Evolutionary conservation across 2,329 filamentous ascomycete species (phyloP).

Genomic region (Fusarium redolens): DNA sequence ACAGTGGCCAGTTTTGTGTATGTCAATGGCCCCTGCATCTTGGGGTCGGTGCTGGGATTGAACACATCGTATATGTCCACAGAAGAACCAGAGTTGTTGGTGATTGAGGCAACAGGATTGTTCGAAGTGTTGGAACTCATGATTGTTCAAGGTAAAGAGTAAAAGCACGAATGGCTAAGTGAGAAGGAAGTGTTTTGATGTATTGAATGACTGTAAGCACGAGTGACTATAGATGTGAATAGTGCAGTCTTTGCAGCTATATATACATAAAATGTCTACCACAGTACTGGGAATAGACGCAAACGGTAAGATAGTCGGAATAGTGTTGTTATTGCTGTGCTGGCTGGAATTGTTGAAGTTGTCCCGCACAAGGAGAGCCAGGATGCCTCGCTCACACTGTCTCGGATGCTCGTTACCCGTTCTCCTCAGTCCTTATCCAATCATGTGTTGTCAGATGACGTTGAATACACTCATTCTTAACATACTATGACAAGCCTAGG

Average conservation of each 20-base stretch:
- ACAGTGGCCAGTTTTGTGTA: neutral
- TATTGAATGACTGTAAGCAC: neutral
- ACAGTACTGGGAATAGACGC: accelerated
- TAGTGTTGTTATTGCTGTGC: neutral
- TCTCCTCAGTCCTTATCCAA: neutral
- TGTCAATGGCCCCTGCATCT: neutral
- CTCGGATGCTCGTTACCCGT: neutral
- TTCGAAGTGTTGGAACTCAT: neutral
- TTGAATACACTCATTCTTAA: neutral
- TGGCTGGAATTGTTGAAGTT: neutral
- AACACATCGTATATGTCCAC: conserved; percentile 5
- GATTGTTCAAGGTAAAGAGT: neutral
- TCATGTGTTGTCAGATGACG: neutral
- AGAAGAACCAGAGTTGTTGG: neutral
- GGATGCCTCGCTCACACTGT: neutral
- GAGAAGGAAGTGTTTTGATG: accelerated
- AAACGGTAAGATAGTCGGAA: accelerated
- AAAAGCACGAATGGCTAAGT: neutral
- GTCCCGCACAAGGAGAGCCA: neutral
- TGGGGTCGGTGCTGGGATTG: neutral
- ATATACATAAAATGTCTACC: neutral
- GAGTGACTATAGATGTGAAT: neutral
- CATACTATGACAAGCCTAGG: neutral
- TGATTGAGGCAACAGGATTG: neutral
- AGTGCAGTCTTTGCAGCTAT: neutral